A percentile compares a stretch with the other conserved stretches of the same genome.
Evolutionary conservation across 192 early-diverging fungal species (phyloP).

Genomic region (Geranomyces michiganensis): DNA sequence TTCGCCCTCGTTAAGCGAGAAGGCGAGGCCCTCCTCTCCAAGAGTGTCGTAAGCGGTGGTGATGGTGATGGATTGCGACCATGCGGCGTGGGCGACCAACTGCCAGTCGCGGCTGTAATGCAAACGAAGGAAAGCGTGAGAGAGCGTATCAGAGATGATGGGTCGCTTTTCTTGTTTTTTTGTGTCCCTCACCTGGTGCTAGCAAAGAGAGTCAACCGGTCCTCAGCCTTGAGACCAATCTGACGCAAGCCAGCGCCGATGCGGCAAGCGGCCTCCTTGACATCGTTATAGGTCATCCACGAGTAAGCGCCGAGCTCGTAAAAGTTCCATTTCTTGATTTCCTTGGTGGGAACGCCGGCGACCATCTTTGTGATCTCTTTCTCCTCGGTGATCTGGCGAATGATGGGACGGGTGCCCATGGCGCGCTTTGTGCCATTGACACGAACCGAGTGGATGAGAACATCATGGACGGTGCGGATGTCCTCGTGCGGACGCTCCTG

Average conservation of each 20-base stretch:
- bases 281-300: constrained; percentile 81
- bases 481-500: constrained; percentile 29
- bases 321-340: constrained; percentile 83
- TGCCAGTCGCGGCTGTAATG: constrained; percentile 60
- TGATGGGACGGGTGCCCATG: constrained; percentile 72
- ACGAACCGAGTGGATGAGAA: constrained; percentile 60
- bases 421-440: constrained; percentile 61
- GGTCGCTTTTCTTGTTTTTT: not conserved
- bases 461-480: constrained; percentile 73
- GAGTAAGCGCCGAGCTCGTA: constrained; percentile 77
- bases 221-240: constrained; percentile 57
- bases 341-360: constrained; percentile 58
- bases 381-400: constrained; percentile 70
- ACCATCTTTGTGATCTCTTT: constrained; percentile 68
- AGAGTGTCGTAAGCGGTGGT: constrained; percentile 79
- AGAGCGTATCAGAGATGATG: not conserved
- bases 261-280: constrained; percentile 44
- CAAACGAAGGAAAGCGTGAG: not conserved
- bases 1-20: constrained; percentile 83
- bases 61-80: constrained; percentile 72
- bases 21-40: constrained; percentile 79
- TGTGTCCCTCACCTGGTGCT: constrained; percentile 32
- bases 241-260: constrained; percentile 75
- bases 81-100: constrained; percentile 63
- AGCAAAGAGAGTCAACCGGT: constrained; percentile 54